Evolutionary conservation across 495 filamentous ascomycete species (phyloP).

Genomic region (Penicillium riverlandense): DNA sequence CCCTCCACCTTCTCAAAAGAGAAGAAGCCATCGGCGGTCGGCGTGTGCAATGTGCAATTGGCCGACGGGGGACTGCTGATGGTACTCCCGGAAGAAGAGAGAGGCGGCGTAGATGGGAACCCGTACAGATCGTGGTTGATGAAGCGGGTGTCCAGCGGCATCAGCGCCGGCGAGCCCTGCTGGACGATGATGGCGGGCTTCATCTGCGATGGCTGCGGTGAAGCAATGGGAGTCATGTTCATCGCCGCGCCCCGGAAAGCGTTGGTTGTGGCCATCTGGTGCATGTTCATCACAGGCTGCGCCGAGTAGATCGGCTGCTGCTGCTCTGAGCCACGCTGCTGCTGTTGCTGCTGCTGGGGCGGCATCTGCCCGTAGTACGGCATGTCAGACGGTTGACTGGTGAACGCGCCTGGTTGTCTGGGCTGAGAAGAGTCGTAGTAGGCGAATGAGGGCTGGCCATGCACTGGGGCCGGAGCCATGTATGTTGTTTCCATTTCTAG

Average conservation of each 20-base stretch:
- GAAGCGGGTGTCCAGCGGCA: constrained; percentile 74
- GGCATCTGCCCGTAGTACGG: constrained; percentile 46
- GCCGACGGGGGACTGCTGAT: constrained; percentile 81
- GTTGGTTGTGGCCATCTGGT: constrained; percentile 59
- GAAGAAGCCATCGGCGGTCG: constrained; percentile 73
- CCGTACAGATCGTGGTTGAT: constrained; percentile 58
- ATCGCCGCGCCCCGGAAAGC: constrained; percentile 43
- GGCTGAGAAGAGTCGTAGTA: constrained; percentile 82
- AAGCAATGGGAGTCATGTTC: constrained; percentile 69
- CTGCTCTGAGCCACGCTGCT: constrained; percentile 27
- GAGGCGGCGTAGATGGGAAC: constrained; percentile 81
- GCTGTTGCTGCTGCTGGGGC: constrained; percentile 2
- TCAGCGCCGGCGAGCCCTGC: constrained; percentile 61
- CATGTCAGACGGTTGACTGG: constrained; percentile 57
- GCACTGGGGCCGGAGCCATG: constrained; percentile 40
- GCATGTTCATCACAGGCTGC: constrained; percentile 61
- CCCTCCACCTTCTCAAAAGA: constrained; percentile 66
- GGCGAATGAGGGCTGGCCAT: constrained; percentile 79
- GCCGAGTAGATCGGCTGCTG: constrained; percentile 30
- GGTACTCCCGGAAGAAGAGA: constrained; percentile 76
- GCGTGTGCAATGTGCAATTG: constrained; percentile 71
- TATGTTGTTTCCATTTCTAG: constrained; percentile 52
- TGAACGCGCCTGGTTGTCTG: constrained; percentile 76
- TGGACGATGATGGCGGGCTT: constrained; percentile 69
- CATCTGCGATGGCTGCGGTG: constrained; percentile 68